A percentile compares a stretch with the other conserved stretches of the same genome.
Evolutionary conservation across 73 alveolate species (phyloP).

Genomic region (Uronychia setigera): DNA sequence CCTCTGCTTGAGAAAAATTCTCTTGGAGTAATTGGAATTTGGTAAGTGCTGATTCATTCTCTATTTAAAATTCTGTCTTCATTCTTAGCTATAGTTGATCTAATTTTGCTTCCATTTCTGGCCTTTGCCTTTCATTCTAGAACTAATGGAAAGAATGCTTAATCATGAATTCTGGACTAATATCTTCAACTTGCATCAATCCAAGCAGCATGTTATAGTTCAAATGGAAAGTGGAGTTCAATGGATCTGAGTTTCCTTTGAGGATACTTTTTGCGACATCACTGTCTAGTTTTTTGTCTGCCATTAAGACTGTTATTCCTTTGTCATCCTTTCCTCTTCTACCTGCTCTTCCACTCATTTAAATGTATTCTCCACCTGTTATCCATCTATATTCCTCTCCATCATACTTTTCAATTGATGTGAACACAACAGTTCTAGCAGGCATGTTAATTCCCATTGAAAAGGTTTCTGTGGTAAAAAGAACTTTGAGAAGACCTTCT

Average conservation of each 20-base stretch:
- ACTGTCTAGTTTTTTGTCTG: conserved; percentile 97
- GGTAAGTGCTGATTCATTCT: conserved; percentile 84
- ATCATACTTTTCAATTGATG: conserved; percentile 97
- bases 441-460: conserved; percentile 99
- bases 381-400: conserved; percentile 98
- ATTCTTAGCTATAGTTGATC: conserved; percentile 59
- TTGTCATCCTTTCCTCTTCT: conserved; percentile 99
- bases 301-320: conserved; percentile 97
- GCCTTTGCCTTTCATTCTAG: conserved; percentile 92
- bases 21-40: conserved; percentile 69
- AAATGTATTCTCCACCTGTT: conserved; percentile 98
- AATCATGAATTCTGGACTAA: conserved; percentile 96
- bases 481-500: conserved; percentile 94
- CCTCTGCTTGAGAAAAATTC: conserved; percentile 50
- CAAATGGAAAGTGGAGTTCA: conserved; percentile 96
- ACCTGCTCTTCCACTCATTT: conserved; percentile 99
- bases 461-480: conserved; percentile 99
- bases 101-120: conserved; percentile 81
- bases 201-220: conserved; percentile 98
- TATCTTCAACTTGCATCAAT: conserved; percentile 95
- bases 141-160: conserved; percentile 96
- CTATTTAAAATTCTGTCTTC: conserved; percentile 59
- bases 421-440: conserved; percentile 99
- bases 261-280: conserved; percentile 98
- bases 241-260: conserved; percentile 97